Conservation (phyloP, 805 yeast species). For the Candida pseudofarinosa region DNA sequence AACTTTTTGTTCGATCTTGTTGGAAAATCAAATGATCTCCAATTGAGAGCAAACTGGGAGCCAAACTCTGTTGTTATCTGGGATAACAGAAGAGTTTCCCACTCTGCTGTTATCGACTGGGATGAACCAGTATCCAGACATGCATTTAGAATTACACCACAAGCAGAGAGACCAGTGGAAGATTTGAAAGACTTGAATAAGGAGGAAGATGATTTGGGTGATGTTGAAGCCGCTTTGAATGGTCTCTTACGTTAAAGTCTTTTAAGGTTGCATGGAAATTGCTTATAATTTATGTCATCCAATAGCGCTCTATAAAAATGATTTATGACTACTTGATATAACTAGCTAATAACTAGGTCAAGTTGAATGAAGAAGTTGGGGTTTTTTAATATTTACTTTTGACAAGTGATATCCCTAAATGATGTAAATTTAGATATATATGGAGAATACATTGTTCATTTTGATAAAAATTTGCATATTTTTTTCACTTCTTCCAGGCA, state of each 20-base stretch:
- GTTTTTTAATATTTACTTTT: too few species aligned
- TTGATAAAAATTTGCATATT: too few species aligned
- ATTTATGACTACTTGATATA: too few species aligned
- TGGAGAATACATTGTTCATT: too few species aligned
- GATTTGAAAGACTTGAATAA: conserved; percentile 36
- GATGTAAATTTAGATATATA: too few species aligned
- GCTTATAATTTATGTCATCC: too few species aligned
- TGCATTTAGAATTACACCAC: conserved; percentile 68
- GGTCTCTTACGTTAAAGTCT: conserved; percentile 9
- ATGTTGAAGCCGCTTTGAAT: conserved; percentile 26
- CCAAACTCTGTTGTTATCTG: conserved; percentile 68
- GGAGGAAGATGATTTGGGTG: conserved; percentile 32
- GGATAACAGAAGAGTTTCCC: conserved; percentile 74
- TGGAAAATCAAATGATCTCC: conserved; percentile 54
- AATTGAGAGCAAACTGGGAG: conserved; percentile 68
- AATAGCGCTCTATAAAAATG: too few species aligned
- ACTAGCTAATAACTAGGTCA: too few species aligned
- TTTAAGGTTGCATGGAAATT: not conserved
- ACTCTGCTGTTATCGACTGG: conserved; percentile 71
- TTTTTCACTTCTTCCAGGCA: too few species aligned
- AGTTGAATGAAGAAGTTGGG: too few species aligned
- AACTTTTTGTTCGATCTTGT: conserved; percentile 53
- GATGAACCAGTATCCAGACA: conserved; percentile 64
- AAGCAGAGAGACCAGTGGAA: conserved; percentile 67
- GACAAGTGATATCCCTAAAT: too few species aligned